These are phyloP conservation scores for Nymphaea colorata DNA, from an alignment of 164 flowering plant species.

Conservation along the genomic window DNA sequence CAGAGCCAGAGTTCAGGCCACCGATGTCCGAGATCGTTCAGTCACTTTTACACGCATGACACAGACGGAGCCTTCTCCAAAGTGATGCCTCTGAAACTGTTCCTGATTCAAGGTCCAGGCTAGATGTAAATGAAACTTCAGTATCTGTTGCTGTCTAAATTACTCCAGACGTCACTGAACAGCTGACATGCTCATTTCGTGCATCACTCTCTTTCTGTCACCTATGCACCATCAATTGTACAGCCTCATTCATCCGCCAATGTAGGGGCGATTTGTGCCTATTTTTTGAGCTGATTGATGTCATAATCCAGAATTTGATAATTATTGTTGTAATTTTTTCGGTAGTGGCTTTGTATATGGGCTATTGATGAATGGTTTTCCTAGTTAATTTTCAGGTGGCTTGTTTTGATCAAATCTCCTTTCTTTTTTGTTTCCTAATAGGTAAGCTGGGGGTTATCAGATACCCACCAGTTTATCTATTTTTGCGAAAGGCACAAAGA, in stretches of 20 bases:
- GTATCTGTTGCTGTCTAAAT: background rate
- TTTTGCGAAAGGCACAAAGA: no score
- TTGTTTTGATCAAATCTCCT: no score
- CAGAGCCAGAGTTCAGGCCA: slow-evolving; percentile 87
- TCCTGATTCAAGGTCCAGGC: background rate
- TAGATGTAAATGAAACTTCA: background rate
- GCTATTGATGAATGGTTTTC: no score
- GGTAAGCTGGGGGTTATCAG: no score
- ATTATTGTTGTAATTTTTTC: no score
- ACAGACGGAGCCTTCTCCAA: slow-evolving; percentile 19
- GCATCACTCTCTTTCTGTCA: background rate
- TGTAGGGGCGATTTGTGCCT: background rate
- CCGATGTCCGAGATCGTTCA: slow-evolving; percentile 91
- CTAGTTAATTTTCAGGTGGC: no score
- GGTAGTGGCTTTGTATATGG: no score
- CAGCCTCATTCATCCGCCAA: background rate
- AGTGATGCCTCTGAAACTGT: background rate
- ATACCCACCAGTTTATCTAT: no score
- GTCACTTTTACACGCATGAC: slow-evolving; percentile 48
- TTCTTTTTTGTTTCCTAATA: no score
- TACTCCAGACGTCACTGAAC: no score
- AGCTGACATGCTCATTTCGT: background rate
- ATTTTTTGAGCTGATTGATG: no score
- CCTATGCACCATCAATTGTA: background rate
- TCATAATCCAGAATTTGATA: no score